phyloP scores from a whole-genome alignment of 495 filamentous ascomycete genomes.

The Talaromyces borbonicus region DNA sequence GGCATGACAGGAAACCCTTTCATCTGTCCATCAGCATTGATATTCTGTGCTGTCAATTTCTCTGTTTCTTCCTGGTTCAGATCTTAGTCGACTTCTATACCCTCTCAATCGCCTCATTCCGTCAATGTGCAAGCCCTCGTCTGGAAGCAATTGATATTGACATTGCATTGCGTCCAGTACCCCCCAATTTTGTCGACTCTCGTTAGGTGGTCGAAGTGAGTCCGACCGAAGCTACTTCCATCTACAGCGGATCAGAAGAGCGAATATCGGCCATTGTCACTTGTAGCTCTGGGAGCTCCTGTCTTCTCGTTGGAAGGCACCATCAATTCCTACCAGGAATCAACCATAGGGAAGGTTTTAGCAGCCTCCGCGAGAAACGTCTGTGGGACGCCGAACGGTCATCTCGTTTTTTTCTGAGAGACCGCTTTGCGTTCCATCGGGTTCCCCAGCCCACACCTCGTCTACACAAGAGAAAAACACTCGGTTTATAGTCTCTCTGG shows the following conservation, averaged over 20 bases:
- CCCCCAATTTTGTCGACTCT: not conserved
- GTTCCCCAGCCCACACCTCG: slow-evolving; percentile 33
- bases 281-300: not conserved
- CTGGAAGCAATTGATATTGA: no score
- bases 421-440: slow-evolving; percentile 45
- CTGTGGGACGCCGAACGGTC: slow-evolving; percentile 45
- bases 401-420: slow-evolving; percentile 39
- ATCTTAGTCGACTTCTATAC: no score
- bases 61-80: no score
- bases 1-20: no score
- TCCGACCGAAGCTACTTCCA: not conserved
- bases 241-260: not conserved
- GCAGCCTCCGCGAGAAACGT: slow-evolving; percentile 27
- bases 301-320: slow-evolving; percentile 2
- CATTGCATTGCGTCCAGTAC: no score
- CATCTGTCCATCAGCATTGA: no score
- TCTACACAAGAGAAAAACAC: no score
- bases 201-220: not conserved
- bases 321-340: not conserved
- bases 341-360: not conserved
- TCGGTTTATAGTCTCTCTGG: no score
- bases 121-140: no score
- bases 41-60: no score
- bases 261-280: not conserved
- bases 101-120: no score